These are phyloP conservation scores for Wickerhamomyces subpelliculosus DNA, from an alignment of 805 yeast species.

Conservation along the genomic window DNA sequence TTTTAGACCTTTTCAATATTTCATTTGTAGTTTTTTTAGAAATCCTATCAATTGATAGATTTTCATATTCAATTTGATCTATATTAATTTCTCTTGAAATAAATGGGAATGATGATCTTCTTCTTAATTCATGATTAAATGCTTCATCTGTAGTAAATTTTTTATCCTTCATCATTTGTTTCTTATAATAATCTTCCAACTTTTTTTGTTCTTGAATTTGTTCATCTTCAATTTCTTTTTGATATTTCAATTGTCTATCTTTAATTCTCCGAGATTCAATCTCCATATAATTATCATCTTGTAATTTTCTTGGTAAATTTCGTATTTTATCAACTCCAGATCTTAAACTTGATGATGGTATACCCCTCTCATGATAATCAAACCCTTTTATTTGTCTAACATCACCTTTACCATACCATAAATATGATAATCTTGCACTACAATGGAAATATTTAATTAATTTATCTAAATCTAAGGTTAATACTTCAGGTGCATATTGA, in stretches of 20 bases:
- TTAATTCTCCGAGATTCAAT: constrained; percentile 2
- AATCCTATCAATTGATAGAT: constrained; percentile 12
- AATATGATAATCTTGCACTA: constrained; percentile 29
- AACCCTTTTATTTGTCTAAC: constrained; percentile 26
- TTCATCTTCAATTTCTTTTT: too few species aligned
- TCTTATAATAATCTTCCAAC: too few species aligned
- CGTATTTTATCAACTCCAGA: constrained; percentile 22
- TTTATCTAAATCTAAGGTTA: constrained; percentile 32
- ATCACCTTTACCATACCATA: constrained; percentile 48
- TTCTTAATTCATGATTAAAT: background rate
- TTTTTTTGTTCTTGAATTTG: too few species aligned
- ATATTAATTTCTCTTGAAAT: constrained; percentile 24
- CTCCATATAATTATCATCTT: constrained; percentile 8
- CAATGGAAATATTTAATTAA: constrained; percentile 17
- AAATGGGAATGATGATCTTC: background rate
- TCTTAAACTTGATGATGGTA: constrained; percentile 6
- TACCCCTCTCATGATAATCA: constrained; percentile 8
- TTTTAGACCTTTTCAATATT: constrained; percentile 25
- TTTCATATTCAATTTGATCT: constrained; percentile 19
- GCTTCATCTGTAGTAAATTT: background rate
- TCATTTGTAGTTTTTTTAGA: constrained; percentile 1
- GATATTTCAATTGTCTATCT: too few species aligned
- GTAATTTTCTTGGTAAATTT: constrained; percentile 17
- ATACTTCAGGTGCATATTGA: constrained; percentile 28
- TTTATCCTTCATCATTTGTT: background rate